phyloP scores from a whole-genome alignment of 371 early-diverging fungal genomes.

The Mucor sp. region DNA sequence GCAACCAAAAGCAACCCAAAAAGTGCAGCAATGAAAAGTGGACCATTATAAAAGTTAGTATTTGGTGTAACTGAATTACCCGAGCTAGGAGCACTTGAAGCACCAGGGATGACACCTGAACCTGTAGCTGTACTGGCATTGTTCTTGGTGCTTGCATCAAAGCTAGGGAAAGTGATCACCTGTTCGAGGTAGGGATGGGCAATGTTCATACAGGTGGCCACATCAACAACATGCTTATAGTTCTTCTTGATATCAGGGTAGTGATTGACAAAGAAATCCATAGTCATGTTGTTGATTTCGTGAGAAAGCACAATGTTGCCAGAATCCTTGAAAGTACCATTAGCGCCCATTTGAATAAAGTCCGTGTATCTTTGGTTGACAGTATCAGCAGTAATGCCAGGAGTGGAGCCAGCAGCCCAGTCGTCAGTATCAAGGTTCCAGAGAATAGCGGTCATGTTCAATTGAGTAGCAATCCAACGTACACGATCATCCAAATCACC shows the following conservation, averaged over 20 bases:
- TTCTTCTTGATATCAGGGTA: conserved; percentile 51
- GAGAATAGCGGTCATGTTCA: conserved; percentile 49
- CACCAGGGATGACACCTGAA: conserved; percentile 38
- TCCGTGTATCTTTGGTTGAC: conserved; percentile 40
- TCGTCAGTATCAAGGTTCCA: conserved; percentile 56
- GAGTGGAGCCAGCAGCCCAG: conserved; percentile 39
- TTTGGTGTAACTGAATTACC: conserved; percentile 7
- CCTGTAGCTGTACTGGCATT: conserved; percentile 33
- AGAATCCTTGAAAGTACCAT: conserved; percentile 39
- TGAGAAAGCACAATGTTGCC: conserved; percentile 55
- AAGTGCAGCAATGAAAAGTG: conserved; percentile 36
- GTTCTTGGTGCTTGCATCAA: conserved; percentile 27
- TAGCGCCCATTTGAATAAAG: conserved; percentile 47
- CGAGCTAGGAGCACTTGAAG: conserved; percentile 21
- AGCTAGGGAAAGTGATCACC: conserved; percentile 41
- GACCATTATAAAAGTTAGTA: conserved; percentile 22
- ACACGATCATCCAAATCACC: conserved; percentile 61
- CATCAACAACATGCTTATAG: conserved; percentile 49
- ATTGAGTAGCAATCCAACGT: conserved; percentile 54
- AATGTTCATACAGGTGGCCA: conserved; percentile 60
- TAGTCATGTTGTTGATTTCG: conserved; percentile 59
- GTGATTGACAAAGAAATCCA: conserved; percentile 48
- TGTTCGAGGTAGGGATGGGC: conserved; percentile 52
- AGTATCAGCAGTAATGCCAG: conserved; percentile 40
- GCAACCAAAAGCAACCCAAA: conserved; percentile 31